Conservation (phyloP, 352 stramenopile genomes). For the Globisporangium spinosum region DNA sequence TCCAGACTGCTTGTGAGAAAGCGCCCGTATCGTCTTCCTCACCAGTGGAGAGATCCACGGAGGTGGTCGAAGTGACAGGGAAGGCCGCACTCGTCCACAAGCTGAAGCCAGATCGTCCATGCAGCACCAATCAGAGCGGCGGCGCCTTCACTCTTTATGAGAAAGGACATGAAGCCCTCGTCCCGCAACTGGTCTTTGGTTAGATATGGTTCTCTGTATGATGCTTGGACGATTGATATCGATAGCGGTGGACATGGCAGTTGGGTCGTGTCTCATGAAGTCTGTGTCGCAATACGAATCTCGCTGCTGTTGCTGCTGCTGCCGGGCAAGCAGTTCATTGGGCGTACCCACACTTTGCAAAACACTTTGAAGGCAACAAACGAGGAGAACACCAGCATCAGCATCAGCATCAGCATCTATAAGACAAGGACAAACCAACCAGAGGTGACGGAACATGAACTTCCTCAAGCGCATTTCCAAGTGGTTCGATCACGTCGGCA, state of each 20-base stretch:
- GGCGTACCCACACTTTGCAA: neutral
- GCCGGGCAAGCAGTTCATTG: neutral
- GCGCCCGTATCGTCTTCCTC: too few relatives aligned
- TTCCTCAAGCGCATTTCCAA: neutral
- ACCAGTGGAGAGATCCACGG: neutral
- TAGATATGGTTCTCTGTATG: neutral
- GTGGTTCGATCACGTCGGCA: neutral
- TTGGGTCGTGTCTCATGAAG: neutral
- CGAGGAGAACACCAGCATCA: neutral
- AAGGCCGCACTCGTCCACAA: neutral
- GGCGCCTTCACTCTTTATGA: neutral
- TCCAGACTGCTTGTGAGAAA: too few relatives aligned
- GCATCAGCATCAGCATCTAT: neutral
- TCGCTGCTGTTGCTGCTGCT: neutral
- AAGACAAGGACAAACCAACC: neutral
- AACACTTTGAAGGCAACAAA: neutral
- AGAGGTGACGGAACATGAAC: neutral
- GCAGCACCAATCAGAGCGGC: neutral
- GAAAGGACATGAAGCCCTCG: neutral
- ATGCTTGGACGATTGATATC: neutral
- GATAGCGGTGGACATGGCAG: neutral
- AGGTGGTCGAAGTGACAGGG: neutral
- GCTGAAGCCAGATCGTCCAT: neutral
- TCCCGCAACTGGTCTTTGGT: neutral
- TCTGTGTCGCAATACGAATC: neutral